phyloP scores from a whole-genome alignment of 2,329 filamentous ascomycete genomes.

The Diaporthe longicolla region DNA sequence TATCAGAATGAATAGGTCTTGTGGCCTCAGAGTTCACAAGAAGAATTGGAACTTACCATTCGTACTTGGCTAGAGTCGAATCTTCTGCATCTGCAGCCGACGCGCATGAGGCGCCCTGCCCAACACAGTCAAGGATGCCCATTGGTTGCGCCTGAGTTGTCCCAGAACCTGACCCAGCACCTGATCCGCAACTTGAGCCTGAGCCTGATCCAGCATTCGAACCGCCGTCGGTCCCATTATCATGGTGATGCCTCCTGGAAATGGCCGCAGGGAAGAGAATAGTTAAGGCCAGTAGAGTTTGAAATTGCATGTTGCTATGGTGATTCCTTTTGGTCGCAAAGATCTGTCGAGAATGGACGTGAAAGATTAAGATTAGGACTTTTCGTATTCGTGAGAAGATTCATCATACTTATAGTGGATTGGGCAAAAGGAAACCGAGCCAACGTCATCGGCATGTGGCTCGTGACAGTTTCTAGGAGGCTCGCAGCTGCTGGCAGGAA shows the following conservation, averaged over 20 bases:
- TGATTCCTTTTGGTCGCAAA: background rate
- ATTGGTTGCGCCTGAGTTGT: background rate
- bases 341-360: background rate
- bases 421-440: background rate
- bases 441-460: background rate
- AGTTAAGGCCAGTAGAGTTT: background rate
- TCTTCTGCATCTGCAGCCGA: background rate
- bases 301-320: slow-evolving; percentile 3
- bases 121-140: slow-evolving; percentile 13
- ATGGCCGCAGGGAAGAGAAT: background rate
- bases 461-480: background rate
- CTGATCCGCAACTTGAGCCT: background rate
- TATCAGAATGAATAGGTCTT: background rate
- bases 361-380: background rate
- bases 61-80: background rate
- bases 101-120: slow-evolving; percentile 7
- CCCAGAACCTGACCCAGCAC: background rate
- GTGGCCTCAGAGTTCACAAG: too few relatives aligned
- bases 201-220: background rate
- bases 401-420: background rate
- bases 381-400: background rate
- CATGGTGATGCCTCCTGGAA: background rate
- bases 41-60: background rate
- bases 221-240: background rate
- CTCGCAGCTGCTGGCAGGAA: background rate